phyloP scores from a whole-genome alignment of 495 filamentous ascomycete species.

The Penicillium alfredii region DNA sequence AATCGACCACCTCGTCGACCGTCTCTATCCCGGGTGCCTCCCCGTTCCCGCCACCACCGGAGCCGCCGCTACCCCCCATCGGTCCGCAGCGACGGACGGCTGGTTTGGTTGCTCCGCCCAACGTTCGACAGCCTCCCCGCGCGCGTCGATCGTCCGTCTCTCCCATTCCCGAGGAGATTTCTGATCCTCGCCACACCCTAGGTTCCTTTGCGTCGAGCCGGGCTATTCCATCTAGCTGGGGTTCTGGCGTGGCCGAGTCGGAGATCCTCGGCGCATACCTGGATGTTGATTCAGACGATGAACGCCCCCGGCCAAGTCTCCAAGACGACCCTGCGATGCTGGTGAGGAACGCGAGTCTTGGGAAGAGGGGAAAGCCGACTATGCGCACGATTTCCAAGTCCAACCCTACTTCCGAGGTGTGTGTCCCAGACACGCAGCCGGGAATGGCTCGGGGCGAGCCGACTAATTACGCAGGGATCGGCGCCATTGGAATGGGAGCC shows the following conservation, averaged over 20 bases:
- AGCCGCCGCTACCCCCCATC: slow-evolving; percentile 13
- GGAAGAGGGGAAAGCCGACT: slow-evolving; percentile 66
- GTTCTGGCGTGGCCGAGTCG: slow-evolving; percentile 45
- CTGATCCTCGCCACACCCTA: slow-evolving; percentile 42
- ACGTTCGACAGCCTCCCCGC: slow-evolving; percentile 13
- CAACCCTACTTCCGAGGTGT: slow-evolving; percentile 17
- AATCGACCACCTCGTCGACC: slow-evolving; percentile 29
- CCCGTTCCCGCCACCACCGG: slow-evolving; percentile 18
- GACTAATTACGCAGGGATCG: no score
- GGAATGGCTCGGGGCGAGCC: no score
- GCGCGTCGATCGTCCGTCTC: slow-evolving; percentile 68
- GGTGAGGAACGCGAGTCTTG: slow-evolving; percentile 73
- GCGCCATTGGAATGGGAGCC: no score
- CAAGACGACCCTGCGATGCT: slow-evolving; percentile 54
- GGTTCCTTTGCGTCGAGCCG: slow-evolving; percentile 77
- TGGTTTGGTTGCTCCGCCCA: slow-evolving; percentile 25
- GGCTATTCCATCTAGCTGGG: slow-evolving; percentile 70
- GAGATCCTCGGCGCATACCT: slow-evolving; percentile 40
- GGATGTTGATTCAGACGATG: slow-evolving; percentile 33
- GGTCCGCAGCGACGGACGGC: slow-evolving; percentile 12
- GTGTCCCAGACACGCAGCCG: slow-evolving; percentile 12
- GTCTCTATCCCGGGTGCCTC: slow-evolving; percentile 46
- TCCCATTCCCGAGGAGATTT: slow-evolving; percentile 80
- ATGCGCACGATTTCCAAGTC: slow-evolving; percentile 56
- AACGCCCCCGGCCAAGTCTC: slow-evolving; percentile 24